These are phyloP conservation scores for Coriolopsis trogii DNA, from an alignment of 1,284 basidiomycete species.

Conservation along the genomic window DNA sequence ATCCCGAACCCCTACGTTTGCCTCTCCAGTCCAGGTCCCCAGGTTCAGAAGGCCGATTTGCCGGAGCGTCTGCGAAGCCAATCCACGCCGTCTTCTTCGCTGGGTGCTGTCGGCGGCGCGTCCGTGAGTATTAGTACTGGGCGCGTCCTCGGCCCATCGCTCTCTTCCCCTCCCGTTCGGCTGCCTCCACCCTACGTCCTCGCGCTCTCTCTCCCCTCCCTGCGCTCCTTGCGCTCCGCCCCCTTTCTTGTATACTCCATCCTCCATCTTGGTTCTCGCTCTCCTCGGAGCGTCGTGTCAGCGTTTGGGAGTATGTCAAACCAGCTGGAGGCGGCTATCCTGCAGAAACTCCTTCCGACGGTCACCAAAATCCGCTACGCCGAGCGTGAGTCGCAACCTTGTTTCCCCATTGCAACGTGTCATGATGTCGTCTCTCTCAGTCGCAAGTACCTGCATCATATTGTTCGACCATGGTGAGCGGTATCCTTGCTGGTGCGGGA, in stretches of 20 bases:
- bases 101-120: no score
- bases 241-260: neutral
- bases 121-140: no score
- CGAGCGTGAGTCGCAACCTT: conserved; percentile 24
- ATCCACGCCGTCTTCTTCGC: no score
- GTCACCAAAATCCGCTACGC: conserved; percentile 23
- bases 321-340: conserved; percentile 7
- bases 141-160: no score
- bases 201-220: neutral
- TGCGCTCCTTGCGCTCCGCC: neutral
- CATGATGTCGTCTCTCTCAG: no score
- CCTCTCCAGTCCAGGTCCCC: no score
- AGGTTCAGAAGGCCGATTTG: no score
- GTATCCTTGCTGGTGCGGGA: neutral
- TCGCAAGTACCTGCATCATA: conserved; percentile 21
- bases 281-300: neutral
- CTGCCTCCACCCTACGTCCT: no score
- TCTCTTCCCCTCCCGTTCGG: no score
- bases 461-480: conserved; percentile 24
- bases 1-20: no score
- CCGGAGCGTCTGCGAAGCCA: no score
- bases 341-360: conserved; percentile 15
- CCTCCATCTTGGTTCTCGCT: neutral
- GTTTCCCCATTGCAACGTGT: no score
- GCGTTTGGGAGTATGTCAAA: conserved; percentile 6